These are phyloP conservation scores for Fusarium redolens DNA, from an alignment of 2,329 filamentous ascomycete species.

Conservation along the genomic window DNA sequence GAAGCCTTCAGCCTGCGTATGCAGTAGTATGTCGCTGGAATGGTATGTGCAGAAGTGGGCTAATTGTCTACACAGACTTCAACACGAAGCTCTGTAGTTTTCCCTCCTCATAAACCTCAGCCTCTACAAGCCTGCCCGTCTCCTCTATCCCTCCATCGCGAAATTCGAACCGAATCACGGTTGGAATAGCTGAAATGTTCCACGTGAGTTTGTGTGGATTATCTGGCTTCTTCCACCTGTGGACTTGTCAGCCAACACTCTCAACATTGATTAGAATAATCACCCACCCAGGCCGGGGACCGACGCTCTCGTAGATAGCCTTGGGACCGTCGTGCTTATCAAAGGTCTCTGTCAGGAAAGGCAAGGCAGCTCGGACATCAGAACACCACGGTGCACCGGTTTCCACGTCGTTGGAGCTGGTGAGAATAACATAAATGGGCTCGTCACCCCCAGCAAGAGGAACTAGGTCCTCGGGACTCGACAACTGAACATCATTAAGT, in stretches of 20 bases:
- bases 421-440: neutral
- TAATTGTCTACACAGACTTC: neutral
- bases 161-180: neutral
- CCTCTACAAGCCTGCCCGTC: neutral
- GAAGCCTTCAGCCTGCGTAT: too few species aligned
- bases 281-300: neutral
- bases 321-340: neutral
- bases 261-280: neutral
- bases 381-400: neutral
- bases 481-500: neutral
- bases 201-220: neutral
- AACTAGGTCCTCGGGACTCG: neutral
- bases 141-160: neutral
- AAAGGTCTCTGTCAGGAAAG: neutral
- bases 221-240: neutral
- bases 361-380: neutral
- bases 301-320: neutral
- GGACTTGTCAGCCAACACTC: neutral
- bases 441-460: neutral
- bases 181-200: neutral
- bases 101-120: neutral
- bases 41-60: too few species aligned
- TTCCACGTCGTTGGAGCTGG: neutral
- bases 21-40: too few species aligned
- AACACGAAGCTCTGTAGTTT: neutral